Evolutionary conservation across 2,329 filamentous ascomycete genomes (phyloP).

Genomic region (Neocatenulostroma microsporum): DNA sequence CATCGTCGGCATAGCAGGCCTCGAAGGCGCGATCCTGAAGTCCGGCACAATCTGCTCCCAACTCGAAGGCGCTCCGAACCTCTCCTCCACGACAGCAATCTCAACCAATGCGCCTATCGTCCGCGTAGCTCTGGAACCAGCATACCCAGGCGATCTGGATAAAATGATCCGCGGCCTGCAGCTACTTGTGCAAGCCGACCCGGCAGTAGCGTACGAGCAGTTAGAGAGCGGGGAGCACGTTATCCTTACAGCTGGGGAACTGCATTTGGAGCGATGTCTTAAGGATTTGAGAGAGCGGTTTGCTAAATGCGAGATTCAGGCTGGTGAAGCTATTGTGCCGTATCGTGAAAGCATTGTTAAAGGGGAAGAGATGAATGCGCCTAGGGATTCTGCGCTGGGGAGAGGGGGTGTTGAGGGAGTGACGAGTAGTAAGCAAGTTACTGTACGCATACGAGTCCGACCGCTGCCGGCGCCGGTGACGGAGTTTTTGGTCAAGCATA

Average conservation of each 20-base stretch:
- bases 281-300: slow-evolving; percentile 91
- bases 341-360: slow-evolving; percentile 84
- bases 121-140: slow-evolving; percentile 87
- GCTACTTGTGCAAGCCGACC: slow-evolving; percentile 86
- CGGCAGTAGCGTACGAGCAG: slow-evolving; percentile 91
- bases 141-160: slow-evolving; percentile 79
- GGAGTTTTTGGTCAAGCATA: slow-evolving; percentile 76
- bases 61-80: slow-evolving; percentile 76
- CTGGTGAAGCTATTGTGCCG: slow-evolving; percentile 87
- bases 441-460: slow-evolving; percentile 64
- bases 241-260: slow-evolving; percentile 82
- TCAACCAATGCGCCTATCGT: slow-evolving; percentile 75
- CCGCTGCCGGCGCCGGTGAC: slow-evolving; percentile 73
- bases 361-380: slow-evolving; percentile 84
- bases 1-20: slow-evolving; percentile 86
- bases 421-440: slow-evolving; percentile 81
- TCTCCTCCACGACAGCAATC: slow-evolving; percentile 74
- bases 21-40: slow-evolving; percentile 91
- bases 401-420: slow-evolving; percentile 68
- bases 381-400: slow-evolving; percentile 76
- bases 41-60: slow-evolving; percentile 89
- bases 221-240: slow-evolving; percentile 92
- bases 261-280: slow-evolving; percentile 88
- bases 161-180: slow-evolving; percentile 89
- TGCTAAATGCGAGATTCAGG: slow-evolving; percentile 88